phyloP scores from a whole-genome alignment of 176 grass and related monocot species.

The Lolium multiflorum region DNA sequence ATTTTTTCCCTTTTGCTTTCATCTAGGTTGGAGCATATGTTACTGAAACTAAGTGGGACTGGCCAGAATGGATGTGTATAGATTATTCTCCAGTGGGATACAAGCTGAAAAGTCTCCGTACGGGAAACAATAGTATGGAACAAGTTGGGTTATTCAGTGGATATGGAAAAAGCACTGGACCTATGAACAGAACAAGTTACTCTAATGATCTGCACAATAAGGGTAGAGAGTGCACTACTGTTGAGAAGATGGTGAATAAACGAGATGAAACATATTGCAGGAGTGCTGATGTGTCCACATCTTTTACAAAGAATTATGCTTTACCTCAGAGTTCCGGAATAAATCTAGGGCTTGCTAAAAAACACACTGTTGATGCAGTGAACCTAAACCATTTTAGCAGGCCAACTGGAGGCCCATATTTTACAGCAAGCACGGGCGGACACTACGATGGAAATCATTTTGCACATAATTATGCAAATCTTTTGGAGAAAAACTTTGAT shows the following conservation, averaged over 20 bases:
- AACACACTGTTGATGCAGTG: slow-evolving; percentile 13
- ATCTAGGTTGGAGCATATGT: slow-evolving; percentile 55
- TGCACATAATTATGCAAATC: slow-evolving; percentile 47
- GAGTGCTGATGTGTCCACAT: slow-evolving; percentile 41
- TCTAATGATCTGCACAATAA: slow-evolving; percentile 43
- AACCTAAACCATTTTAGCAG: slow-evolving; percentile 36
- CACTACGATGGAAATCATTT: slow-evolving; percentile 51
- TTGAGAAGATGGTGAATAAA: slow-evolving; percentile 38
- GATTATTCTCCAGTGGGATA: slow-evolving; percentile 43
- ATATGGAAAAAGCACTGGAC: slow-evolving; percentile 44
- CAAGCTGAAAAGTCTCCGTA: slow-evolving; percentile 30
- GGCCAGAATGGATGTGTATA: slow-evolving; percentile 55
- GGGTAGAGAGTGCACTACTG: slow-evolving; percentile 25
- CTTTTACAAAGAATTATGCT: slow-evolving; percentile 48
- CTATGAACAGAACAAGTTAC: slow-evolving; percentile 43
- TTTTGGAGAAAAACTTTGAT: slow-evolving; percentile 51
- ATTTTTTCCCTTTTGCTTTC: slow-evolving; percentile 3
- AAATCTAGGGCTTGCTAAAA: slow-evolving; percentile 41
- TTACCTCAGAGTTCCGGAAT: slow-evolving; percentile 29
- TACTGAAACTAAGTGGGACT: slow-evolving; percentile 65
- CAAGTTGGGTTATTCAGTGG: slow-evolving; percentile 46
- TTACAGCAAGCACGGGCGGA: slow-evolving; percentile 32
- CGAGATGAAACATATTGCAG: slow-evolving; percentile 38
- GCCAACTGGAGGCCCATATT: slow-evolving; percentile 33
- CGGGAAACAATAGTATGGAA: slow-evolving; percentile 37